Conservation (phyloP, 306 rosid genomes). For the Calophaca sinica region DNA sequence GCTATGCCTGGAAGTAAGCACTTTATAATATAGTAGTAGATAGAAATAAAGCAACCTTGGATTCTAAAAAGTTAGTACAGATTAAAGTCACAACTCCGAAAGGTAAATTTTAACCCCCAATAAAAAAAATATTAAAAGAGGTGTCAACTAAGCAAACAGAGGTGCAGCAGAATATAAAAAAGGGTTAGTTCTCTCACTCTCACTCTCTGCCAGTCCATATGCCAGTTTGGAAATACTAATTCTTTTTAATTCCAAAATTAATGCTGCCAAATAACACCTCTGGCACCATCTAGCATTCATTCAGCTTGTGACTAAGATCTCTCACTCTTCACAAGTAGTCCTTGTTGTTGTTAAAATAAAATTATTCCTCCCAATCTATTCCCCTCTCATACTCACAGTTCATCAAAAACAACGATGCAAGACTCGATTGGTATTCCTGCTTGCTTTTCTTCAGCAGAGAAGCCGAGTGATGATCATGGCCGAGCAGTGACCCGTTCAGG, state of each 20-base stretch:
- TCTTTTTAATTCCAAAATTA: constrained; percentile 44
- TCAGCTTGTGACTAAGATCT: constrained; percentile 57
- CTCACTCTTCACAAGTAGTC: constrained; percentile 38
- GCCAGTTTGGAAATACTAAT: constrained; percentile 65
- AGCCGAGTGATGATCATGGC: constrained; percentile 53
- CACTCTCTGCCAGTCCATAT: constrained; percentile 51
- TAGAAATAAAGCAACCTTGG: constrained; percentile 63
- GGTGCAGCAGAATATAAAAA: constrained; percentile 55
- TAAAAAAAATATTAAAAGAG: constrained; percentile 22
- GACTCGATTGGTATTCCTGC: constrained; percentile 80
- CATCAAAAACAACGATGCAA: constrained; percentile 58
- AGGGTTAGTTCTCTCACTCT: constrained; percentile 63
- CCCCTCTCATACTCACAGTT: constrained; percentile 33
- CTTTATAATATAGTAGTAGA: constrained; percentile 49
- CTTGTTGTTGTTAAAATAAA: constrained; percentile 1
- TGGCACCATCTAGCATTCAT: constrained; percentile 64
- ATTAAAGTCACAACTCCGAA: constrained; percentile 32
- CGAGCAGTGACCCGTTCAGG: constrained; percentile 73
- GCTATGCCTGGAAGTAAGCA: constrained; percentile 54
- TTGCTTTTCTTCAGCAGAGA: constrained; percentile 71
- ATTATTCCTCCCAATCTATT: constrained; percentile 29
- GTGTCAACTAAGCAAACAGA: constrained; percentile 54
- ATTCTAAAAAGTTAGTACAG: constrained; percentile 51
- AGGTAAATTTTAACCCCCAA: constrained; percentile 34
- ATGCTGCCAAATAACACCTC: constrained; percentile 67